Base-by-base conservation (phyloP, 179 eudicot genomes). In the Silene coronaria region DNA sequence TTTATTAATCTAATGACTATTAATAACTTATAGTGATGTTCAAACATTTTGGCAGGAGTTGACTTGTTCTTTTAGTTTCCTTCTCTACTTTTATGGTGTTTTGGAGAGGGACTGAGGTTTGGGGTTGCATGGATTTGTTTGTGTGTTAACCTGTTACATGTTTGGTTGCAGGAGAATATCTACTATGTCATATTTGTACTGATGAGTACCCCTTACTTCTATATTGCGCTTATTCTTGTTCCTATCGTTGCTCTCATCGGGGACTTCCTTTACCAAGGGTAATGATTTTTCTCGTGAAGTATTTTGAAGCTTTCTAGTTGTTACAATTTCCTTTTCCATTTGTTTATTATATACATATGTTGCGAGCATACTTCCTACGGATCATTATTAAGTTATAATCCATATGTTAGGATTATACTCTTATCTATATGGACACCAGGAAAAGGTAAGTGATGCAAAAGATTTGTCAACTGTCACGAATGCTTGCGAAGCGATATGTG, bases 201-300 rank as follows among this genome's bases (percentile, higher is more conserved):
- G 86, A 88, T 95, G 89, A 87, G 95, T 73, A 92, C 99, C 24
- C 78, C 78, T 14, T 95, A 85, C 83, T 95, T 95, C 84, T 95
- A 95, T 77, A 71, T 95, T 55, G 78, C 82, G 21, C 77, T 92
- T 57, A 62, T 95, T 69, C 89, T 95, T 61, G 96, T 92, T 79
- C 99, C 99, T 12, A 66, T 88, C 71, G 89, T 87, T 78, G 95
- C 99, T 28, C 93, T 95, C 48, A 74, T 87, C 36, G 86, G 87
- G 68, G 99, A 95, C 80, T 95, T 95, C 84, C 62, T 95, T 10
- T 89, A 83, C 82, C 89, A 82, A 81, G 97, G 93, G 99, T 95
- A 84, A 71, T 71, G 63, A 83, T 89, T 24, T 66, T 68, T 48
- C 57, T 34, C 55, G 1, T 36, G 13, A 19, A 32, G 21, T 53